phyloP scores from a whole-genome alignment of 2,329 filamentous ascomycete species.

The Penicillium oxalicum region DNA sequence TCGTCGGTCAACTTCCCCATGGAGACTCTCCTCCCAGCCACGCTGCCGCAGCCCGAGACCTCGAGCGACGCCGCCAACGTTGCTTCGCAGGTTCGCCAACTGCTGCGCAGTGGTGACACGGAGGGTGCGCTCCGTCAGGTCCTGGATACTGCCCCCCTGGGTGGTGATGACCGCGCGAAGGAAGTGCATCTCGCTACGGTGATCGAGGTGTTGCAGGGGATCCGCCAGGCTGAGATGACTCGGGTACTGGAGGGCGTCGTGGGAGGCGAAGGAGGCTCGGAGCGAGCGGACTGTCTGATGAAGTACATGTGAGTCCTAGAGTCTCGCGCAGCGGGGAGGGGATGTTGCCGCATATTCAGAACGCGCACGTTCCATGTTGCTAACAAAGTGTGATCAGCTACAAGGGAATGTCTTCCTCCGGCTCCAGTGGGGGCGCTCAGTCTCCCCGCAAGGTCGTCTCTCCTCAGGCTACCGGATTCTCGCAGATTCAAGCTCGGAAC shows the following conservation, averaged over 20 bases:
- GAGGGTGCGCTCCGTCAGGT: conserved; percentile 81
- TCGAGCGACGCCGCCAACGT: conserved; percentile 74
- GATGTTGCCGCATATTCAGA: too few relatives aligned
- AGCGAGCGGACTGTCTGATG: conserved; percentile 88
- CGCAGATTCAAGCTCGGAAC: conserved; percentile 61
- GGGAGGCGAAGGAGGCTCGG: conserved; percentile 68
- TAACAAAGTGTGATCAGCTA: conserved; percentile 52
- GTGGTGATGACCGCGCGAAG: conserved; percentile 51
- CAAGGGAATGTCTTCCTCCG: conserved; percentile 70
- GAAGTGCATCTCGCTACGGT: conserved; percentile 83
- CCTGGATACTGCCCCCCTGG: conserved; percentile 75
- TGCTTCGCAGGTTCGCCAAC: conserved; percentile 75
- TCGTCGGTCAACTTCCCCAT: conserved; percentile 88
- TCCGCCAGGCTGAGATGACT: conserved; percentile 93
- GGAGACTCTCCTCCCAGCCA: conserved; percentile 70
- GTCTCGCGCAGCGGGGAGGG: too few relatives aligned
- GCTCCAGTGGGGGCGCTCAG: conserved; percentile 37
- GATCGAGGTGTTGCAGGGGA: conserved; percentile 88
- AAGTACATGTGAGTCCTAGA: conserved; percentile 75
- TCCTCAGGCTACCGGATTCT: conserved; percentile 82
- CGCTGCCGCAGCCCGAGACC: conserved; percentile 60
- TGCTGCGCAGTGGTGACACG: conserved; percentile 77
- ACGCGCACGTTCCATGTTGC: neutral
- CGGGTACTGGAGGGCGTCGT: conserved; percentile 79
- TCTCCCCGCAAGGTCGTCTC: conserved; percentile 51